Conservation (phyloP, 257 asterid species). For the Gynochthodes officinalis region DNA sequence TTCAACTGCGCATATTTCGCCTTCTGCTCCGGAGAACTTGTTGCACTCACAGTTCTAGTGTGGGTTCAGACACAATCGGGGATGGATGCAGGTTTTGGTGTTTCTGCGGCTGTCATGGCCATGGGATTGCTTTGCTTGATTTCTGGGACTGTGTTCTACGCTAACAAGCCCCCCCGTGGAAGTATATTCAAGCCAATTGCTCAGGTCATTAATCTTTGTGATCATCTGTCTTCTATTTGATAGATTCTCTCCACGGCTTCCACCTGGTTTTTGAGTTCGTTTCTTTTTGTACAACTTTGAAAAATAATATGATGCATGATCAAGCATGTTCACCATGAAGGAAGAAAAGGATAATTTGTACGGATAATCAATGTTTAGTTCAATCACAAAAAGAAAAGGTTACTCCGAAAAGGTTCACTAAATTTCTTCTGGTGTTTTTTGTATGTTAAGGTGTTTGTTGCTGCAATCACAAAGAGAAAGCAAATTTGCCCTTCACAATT, state of each 20-base stretch:
- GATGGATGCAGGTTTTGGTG: slow-evolving; percentile 73
- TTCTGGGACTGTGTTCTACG: slow-evolving; percentile 47
- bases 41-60: slow-evolving; percentile 65
- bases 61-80: slow-evolving; percentile 74
- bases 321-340: no score
- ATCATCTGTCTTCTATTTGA: no score
- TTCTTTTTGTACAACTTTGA: no score
- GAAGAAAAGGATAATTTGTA: no score
- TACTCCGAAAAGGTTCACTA: no score
- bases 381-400: no score
- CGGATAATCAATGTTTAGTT: no score
- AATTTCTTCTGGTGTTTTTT: not conserved
- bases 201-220: slow-evolving; percentile 34
- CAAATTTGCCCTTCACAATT: slow-evolving; percentile 62
- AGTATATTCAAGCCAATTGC: slow-evolving; percentile 62
- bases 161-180: slow-evolving; percentile 54
- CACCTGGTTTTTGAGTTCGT: no score
- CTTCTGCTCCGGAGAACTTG: slow-evolving; percentile 62
- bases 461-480: slow-evolving; percentile 70
- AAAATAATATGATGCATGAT: no score
- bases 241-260: no score
- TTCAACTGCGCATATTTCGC: slow-evolving; percentile 77
- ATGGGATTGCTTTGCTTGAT: slow-evolving; percentile 49
- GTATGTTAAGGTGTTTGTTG: slow-evolving; percentile 49
- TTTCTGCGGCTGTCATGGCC: slow-evolving; percentile 69